These are phyloP conservation scores for Fragaria ananassa DNA, from an alignment of 306 rosid genomes.

Conservation along the genomic window DNA sequence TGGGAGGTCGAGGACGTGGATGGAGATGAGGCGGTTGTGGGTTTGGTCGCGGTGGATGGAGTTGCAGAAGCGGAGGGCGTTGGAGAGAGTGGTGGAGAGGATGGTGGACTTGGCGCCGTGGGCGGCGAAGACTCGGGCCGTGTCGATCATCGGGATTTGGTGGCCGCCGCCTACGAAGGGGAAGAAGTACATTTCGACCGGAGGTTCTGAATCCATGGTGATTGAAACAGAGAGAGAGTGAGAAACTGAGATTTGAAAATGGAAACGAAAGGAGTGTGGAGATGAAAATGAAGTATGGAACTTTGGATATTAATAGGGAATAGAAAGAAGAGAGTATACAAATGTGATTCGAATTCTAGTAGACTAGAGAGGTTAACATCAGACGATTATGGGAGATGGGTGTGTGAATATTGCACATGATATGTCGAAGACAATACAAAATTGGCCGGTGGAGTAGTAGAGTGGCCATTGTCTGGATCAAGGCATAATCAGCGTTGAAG, in stretches of 20 bases:
- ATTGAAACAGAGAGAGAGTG: neutral
- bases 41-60: constrained; percentile 21
- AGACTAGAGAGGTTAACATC: no score
- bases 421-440: no score
- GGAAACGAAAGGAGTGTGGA: neutral
- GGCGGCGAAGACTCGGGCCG: constrained; percentile 43
- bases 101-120: constrained; percentile 34
- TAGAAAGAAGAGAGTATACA: no score
- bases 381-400: no score
- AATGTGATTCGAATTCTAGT: no score
- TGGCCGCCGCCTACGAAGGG: constrained; percentile 48
- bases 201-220: constrained; percentile 17
- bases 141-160: constrained; percentile 30
- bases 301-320: no score
- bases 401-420: no score
- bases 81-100: constrained; percentile 42
- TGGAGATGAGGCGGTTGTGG: constrained; percentile 6
- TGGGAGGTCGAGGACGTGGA: constrained; percentile 16
- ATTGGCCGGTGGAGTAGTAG: no score
- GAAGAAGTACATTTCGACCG: constrained; percentile 34
- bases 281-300: no score
- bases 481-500: no score
- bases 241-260: neutral
- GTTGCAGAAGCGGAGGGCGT: constrained; percentile 28
- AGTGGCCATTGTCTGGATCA: no score